Base-by-base conservation (phyloP, 2,329 filamentous ascomycete genomes). In the Pseudogymnoascus sp. region DNA sequence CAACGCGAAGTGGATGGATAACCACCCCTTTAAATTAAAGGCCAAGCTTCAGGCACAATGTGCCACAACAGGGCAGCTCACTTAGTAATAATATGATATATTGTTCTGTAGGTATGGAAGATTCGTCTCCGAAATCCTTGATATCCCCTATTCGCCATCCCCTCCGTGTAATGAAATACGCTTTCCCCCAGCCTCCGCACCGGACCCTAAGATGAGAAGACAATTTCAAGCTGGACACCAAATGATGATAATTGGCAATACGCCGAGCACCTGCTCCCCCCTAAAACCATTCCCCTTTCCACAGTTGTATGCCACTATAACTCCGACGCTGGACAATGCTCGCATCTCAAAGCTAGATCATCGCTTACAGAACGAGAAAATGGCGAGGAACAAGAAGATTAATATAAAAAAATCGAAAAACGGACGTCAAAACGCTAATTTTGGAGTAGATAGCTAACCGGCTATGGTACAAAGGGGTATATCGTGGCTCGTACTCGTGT, bases 1-100 rank as follows among this genome's bases (percentile, higher is more conserved):
- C 36, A 76, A 81, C 63, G 79, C 81, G 59, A 83, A 83, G 70
- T 76, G 80, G 81, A 31, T 31, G 29, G n/a, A 18, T 18, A 31
- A 6, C 5, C n/a, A 12, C n/a, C 26, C 5, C 47, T 34, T 57
- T 34, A 31, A 57, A 11, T 14, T 34, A 5, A 12, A 12, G 26
- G 26, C 5, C 11, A 40, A 18, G 11, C 31, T 34, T 54, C 26
- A 3, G 18, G 16, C 26, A 31, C 47, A 57, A 14, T 18, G 47
- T 29, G 14, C 16, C n/a, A 34, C n/a, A 31, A 31, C n/a, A 34
- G 8, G 26, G 51, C 29, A 34, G 5, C 0, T 14, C 51, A 57
- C 29, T 21, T 26, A 3, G 10, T 4, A 34, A 21, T 29, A 57
- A 57, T 8, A 57, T 57, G 26, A 34, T 57, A 34, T 57, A 57